Conservation (phyloP, 139 green algal genomes). For the Dunaliella primolecta region DNA sequence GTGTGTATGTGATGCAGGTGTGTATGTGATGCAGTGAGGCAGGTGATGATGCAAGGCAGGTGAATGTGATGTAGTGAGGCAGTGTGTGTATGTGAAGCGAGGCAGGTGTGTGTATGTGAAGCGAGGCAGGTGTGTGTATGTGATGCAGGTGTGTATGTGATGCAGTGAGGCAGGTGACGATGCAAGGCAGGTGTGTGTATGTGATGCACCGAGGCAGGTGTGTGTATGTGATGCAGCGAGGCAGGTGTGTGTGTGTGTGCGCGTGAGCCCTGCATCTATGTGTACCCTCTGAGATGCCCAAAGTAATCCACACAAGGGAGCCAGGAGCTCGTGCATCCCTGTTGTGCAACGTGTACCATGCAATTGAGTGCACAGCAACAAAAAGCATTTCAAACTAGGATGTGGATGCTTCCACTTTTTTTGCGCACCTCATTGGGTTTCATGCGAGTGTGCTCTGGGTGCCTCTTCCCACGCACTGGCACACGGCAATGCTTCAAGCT, state of each 20-base stretch:
- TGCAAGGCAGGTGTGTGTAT: not conserved
- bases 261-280: not conserved
- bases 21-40: not conserved
- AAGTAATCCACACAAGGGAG: not conserved
- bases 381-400: not conserved
- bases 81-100: not conserved
- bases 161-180: not conserved
- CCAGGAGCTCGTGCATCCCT: not conserved
- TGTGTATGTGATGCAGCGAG: not conserved
- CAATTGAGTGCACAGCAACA: not conserved
- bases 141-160: not conserved
- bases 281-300: not conserved
- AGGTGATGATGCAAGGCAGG: not conserved
- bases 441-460: too few relatives aligned
- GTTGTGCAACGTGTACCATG: not conserved
- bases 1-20: not conserved
- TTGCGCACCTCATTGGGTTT: too few relatives aligned
- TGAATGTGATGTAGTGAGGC: not conserved
- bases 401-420: not conserved
- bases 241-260: not conserved
- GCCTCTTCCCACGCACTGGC: too few relatives aligned
- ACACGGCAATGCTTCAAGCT: too few relatives aligned
- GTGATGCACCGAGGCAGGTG: not conserved
- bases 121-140: not conserved
- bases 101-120: not conserved